phyloP scores from a whole-genome alignment of 2,329 filamentous ascomycete genomes.

The Apiospora koreana region DNA sequence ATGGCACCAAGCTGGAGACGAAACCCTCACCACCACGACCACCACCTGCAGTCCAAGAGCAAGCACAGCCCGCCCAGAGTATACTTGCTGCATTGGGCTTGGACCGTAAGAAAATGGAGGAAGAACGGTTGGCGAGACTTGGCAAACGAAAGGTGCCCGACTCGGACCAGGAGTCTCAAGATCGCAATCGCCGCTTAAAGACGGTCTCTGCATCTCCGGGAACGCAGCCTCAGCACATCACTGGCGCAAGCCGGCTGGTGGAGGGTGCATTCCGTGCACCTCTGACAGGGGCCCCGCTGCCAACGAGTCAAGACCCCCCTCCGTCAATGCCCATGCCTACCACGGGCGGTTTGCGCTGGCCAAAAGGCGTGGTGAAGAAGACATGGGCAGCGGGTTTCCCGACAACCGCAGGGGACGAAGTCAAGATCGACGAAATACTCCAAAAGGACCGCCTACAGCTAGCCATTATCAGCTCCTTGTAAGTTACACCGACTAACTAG shows the following conservation, averaged over 20 bases:
- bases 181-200: conserved; percentile 21
- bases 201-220: background rate
- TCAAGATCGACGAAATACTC: conserved; percentile 85
- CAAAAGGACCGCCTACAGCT: conserved; percentile 71
- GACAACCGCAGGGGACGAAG: conserved; percentile 67
- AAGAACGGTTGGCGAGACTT: conserved; percentile 73
- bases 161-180: conserved; percentile 20
- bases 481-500: background rate
- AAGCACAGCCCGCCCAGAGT: conserved; percentile 18
- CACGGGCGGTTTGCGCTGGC: conserved; percentile 39
- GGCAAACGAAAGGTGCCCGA: conserved; percentile 56
- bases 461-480: conserved; percentile 80
- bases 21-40: background rate
- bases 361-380: conserved; percentile 71
- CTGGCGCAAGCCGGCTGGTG: background rate
- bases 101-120: conserved; percentile 82
- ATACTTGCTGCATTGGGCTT: conserved; percentile 49
- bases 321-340: background rate
- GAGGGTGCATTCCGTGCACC: background rate
- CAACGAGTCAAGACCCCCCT: background rate
- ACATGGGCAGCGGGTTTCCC: conserved; percentile 72
- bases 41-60: conserved; percentile 15
- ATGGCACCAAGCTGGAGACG: background rate
- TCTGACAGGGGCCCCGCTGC: background rate
- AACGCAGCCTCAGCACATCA: background rate